A percentile compares a stretch with the other conserved stretches of the same genome.
phyloP scores from a whole-genome alignment of 441 rosid species.

The Omphalea diandra region DNA sequence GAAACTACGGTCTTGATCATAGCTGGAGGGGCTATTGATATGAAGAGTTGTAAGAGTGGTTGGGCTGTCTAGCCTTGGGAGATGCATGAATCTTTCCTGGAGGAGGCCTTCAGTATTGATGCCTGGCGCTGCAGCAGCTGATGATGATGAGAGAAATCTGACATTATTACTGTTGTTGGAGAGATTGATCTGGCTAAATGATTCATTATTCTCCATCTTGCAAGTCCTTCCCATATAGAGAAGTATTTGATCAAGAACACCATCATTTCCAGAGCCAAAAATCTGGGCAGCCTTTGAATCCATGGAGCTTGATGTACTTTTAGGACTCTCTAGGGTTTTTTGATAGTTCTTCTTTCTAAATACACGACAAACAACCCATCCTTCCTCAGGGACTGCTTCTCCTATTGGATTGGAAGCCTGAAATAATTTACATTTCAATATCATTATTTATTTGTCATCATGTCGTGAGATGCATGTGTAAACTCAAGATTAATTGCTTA shows the following conservation, averaged over 20 bases:
- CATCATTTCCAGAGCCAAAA: conserved; percentile 37
- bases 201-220: conserved; percentile 56
- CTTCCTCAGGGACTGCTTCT: conserved; percentile 66
- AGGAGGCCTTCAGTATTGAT: conserved; percentile 30
- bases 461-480: no score
- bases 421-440: no score
- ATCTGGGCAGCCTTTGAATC: conserved; percentile 39
- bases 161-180: conserved; percentile 23
- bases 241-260: conserved; percentile 66
- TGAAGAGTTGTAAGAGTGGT: conserved; percentile 29
- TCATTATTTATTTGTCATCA: no score
- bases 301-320: conserved; percentile 36
- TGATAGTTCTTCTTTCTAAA: conserved; percentile 87
- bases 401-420: conserved; percentile 46
- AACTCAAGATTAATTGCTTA: no score
- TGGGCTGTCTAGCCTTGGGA: conserved; percentile 72
- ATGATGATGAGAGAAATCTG: conserved; percentile 21
- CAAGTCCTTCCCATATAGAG: conserved; percentile 68
- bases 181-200: conserved; percentile 22
- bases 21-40: conserved; percentile 29
- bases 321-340: conserved; percentile 67
- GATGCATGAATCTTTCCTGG: conserved; percentile 56
- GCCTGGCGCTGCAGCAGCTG: neutral
- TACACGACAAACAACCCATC: conserved; percentile 93
- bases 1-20: conserved; percentile 34